These are phyloP conservation scores for Penicillium argentinense DNA, from an alignment of 495 filamentous ascomycete species.

Conservation along the genomic window DNA sequence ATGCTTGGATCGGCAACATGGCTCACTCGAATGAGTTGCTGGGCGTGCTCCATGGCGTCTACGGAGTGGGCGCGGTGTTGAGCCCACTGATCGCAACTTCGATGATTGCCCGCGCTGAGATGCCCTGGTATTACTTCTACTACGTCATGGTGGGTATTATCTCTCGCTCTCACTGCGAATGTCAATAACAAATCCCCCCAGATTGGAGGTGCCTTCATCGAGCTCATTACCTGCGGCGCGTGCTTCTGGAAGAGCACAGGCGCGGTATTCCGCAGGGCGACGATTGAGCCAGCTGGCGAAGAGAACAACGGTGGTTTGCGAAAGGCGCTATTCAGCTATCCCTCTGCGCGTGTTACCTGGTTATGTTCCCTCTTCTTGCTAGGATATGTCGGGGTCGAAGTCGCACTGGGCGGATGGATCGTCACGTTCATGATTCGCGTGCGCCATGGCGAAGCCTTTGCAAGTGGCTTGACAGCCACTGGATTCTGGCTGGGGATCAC, in stretches of 20 bases:
- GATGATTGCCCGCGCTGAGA: slow-evolving; percentile 47
- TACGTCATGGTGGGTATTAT: slow-evolving; percentile 56
- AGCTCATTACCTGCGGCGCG: slow-evolving; percentile 49
- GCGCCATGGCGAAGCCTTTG: slow-evolving; percentile 53
- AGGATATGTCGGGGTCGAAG: slow-evolving; percentile 82
- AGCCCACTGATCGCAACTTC: slow-evolving; percentile 58
- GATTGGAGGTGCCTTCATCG: slow-evolving; percentile 64
- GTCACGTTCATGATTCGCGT: slow-evolving; percentile 64
- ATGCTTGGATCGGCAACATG: slow-evolving; percentile 65
- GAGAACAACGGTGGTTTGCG: slow-evolving; percentile 49
- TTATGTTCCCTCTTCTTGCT: slow-evolving; percentile 73
- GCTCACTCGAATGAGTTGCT: slow-evolving; percentile 60
- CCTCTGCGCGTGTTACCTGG: slow-evolving; percentile 63
- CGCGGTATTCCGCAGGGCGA: slow-evolving; percentile 55
- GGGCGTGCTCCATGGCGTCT: slow-evolving; percentile 58
- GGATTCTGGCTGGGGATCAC: slow-evolving; percentile 70
- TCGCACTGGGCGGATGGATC: slow-evolving; percentile 75
- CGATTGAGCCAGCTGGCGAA: slow-evolving; percentile 25
- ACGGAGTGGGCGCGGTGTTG: slow-evolving; percentile 58
- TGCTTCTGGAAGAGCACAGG: slow-evolving; percentile 73
- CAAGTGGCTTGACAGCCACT: slow-evolving; percentile 61
- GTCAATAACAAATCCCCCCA: too few relatives aligned
- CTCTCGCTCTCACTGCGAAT: background rate
- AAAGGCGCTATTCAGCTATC: slow-evolving; percentile 53
- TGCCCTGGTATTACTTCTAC: slow-evolving; percentile 61